phyloP scores from a whole-genome alignment of 805 yeast genomes.

The Kuraishia cidri region DNA sequence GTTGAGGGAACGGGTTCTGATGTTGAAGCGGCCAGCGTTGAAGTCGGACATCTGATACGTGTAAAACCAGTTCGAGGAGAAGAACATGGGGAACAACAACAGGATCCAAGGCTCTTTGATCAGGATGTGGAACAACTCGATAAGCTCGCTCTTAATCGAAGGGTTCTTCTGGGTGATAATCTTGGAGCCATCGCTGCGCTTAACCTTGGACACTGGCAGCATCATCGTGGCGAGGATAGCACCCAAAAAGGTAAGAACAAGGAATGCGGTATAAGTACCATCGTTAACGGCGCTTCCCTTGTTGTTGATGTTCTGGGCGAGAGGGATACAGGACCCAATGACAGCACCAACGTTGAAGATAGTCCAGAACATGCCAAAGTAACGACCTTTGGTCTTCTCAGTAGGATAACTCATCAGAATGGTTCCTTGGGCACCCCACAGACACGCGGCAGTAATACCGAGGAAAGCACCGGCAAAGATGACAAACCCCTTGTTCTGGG shows the following conservation, averaged over 20 bases:
- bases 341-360: constrained; percentile 57
- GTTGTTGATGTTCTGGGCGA: constrained; percentile 38
- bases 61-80: constrained; percentile 54
- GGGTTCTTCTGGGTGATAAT: constrained; percentile 26
- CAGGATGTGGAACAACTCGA: constrained; percentile 18
- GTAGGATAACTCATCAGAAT: constrained; percentile 49
- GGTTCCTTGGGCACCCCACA: constrained; percentile 52
- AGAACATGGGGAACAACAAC: constrained; percentile 47
- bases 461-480: constrained; percentile 46
- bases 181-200: constrained; percentile 22
- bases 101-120: constrained; percentile 24
- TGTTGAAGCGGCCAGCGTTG: constrained; percentile 42
- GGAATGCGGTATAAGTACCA: constrained; percentile 46
- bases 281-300: constrained; percentile 24
- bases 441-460: constrained; percentile 41
- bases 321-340: constrained; percentile 48
- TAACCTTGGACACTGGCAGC: constrained; percentile 38
- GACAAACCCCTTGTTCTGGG: constrained; percentile 35
- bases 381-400: constrained; percentile 42
- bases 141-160: constrained; percentile 22
- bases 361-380: constrained; percentile 49
- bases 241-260: constrained; percentile 41
- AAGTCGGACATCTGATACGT: constrained; percentile 49
- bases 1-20: constrained; percentile 51
- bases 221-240: constrained; percentile 35